phyloP scores from a whole-genome alignment of 2,329 filamentous ascomycete genomes.

The Achaetomium macrosporum region DNA sequence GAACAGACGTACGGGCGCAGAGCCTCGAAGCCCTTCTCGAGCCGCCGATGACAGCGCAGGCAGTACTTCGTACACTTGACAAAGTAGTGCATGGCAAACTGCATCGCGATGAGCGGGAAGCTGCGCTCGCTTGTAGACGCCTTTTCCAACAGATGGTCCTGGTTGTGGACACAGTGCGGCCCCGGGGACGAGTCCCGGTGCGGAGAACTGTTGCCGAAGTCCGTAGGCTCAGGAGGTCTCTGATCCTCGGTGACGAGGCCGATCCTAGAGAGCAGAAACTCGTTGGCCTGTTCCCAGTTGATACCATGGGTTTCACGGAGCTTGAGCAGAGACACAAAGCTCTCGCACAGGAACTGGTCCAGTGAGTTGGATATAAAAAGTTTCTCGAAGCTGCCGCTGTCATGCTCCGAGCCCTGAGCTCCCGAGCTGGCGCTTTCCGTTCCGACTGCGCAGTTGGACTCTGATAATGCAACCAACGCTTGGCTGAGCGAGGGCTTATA shows the following conservation, averaged over 20 bases:
- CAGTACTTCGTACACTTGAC: conserved; percentile 81
- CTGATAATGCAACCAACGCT: conserved; percentile 32
- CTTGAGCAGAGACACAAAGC: conserved; percentile 57
- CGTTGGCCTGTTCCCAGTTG: conserved; percentile 64
- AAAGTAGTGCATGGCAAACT: conserved; percentile 72
- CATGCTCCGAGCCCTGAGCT: neutral
- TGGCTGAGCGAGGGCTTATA: conserved; percentile 61
- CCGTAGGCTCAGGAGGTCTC: too few relatives aligned
- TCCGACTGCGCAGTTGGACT: conserved; percentile 1
- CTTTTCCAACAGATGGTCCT: conserved; percentile 28
- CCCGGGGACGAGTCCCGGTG: conserved; percentile 12
- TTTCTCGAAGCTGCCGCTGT: conserved; percentile 39
- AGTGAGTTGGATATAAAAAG: conserved; percentile 69
- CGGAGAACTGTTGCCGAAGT: neutral
- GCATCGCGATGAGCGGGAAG: conserved; percentile 56
- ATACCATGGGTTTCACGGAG: conserved; percentile 48
- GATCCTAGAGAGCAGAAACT: conserved; percentile 12
- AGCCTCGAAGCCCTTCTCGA: conserved; percentile 59
- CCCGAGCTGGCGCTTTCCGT: neutral
- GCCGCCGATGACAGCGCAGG: conserved; percentile 70
- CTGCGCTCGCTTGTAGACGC: conserved; percentile 34
- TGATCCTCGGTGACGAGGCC: neutral
- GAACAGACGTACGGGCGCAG: conserved; percentile 77
- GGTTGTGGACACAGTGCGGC: conserved; percentile 24
- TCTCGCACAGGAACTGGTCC: conserved; percentile 59